These are phyloP conservation scores for Cyclanthera cordifolia DNA, from an alignment of 306 rosid genomes.

Conservation along the genomic window DNA sequence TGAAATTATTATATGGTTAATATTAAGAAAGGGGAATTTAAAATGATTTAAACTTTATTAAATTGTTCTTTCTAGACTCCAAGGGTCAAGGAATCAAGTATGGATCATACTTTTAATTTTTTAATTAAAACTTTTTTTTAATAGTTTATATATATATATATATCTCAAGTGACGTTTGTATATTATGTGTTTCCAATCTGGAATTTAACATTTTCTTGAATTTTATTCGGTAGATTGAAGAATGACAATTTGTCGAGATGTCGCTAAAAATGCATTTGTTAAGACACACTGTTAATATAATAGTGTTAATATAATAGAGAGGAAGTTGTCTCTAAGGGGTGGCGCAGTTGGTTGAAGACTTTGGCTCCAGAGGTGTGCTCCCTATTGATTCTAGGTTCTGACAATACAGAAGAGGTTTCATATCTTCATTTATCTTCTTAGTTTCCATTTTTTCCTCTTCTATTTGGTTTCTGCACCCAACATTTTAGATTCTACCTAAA, in stretches of 20 bases:
- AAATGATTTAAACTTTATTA: background rate
- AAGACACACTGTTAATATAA: too few relatives aligned
- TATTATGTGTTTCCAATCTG: background rate
- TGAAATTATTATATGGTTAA: background rate
- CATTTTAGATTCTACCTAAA: background rate
- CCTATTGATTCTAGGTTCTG: too few relatives aligned
- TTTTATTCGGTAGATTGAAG: background rate
- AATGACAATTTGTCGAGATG: background rate
- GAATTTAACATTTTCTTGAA: background rate
- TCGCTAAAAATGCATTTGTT: too few relatives aligned
- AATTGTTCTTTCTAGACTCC: constrained; percentile 3
- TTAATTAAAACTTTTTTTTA: background rate
- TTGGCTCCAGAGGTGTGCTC: too few relatives aligned
- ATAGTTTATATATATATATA: background rate
- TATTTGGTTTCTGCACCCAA: too few relatives aligned
- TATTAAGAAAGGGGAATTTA: background rate
- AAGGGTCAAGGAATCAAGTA: background rate
- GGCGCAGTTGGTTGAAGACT: too few relatives aligned
- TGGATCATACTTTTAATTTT: background rate
- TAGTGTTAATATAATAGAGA: too few relatives aligned
- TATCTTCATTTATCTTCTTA: too few relatives aligned
- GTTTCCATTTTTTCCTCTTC: too few relatives aligned
- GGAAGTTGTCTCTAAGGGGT: too few relatives aligned
- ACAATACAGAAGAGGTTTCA: too few relatives aligned
- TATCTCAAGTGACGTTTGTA: background rate